These are phyloP conservation scores for Cytospora paraplurivora DNA, from an alignment of 2,329 filamentous ascomycete genomes.

Conservation along the genomic window DNA sequence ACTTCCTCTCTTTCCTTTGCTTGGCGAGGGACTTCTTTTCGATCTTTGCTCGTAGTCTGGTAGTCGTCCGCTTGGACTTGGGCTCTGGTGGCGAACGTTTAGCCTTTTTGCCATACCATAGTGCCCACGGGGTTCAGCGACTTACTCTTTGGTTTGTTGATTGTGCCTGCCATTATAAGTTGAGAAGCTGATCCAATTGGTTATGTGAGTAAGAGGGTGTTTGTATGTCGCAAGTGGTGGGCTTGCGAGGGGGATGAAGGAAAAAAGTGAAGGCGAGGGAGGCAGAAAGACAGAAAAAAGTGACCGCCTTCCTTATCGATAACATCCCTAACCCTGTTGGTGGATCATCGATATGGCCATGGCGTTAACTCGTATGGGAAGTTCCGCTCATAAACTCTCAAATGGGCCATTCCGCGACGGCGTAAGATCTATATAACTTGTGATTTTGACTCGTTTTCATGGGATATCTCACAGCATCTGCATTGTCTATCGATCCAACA, in stretches of 20 bases:
- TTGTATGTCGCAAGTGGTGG: background rate
- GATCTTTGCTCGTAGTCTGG: conserved; percentile 93
- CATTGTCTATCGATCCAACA: background rate
- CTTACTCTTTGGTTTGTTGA: conserved; percentile 58
- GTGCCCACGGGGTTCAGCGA: conserved; percentile 3
- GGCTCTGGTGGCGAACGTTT: conserved; percentile 64
- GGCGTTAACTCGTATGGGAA: conserved; percentile 19
- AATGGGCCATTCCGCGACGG: background rate
- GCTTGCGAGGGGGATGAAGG: background rate
- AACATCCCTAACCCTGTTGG: conserved; percentile 13
- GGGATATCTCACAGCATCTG: no score
- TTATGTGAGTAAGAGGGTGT: background rate
- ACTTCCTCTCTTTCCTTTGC: conserved; percentile 85
- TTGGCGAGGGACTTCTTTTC: conserved; percentile 89
- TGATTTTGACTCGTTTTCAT: background rate
- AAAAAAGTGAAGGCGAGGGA: conserved; percentile 22
- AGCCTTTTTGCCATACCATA: background rate
- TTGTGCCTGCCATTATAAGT: conserved; percentile 52
- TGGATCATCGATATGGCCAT: background rate
- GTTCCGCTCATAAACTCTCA: conserved; percentile 13
- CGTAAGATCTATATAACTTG: background rate
- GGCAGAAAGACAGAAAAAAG: conserved; percentile 27
- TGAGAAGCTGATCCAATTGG: background rate
- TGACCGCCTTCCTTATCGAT: conserved; percentile 21
- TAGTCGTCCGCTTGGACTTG: conserved; percentile 87